Conservation (phyloP, 192 early-diverging fungal genomes). For the Entophlyctis helioformis region DNA sequence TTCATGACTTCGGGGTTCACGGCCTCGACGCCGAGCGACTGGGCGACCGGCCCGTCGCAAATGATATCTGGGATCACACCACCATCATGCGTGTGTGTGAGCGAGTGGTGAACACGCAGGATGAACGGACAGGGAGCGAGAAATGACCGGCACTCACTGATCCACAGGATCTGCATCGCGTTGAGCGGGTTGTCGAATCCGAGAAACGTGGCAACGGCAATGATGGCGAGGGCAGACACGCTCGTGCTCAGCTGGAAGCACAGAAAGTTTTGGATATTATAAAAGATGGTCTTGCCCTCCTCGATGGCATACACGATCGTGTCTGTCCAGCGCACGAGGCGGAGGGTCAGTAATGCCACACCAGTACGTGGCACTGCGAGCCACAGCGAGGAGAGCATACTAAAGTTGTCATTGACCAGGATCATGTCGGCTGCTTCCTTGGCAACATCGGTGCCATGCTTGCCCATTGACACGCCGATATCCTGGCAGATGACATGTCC, state of each 20-base stretch:
- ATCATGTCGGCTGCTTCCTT: constrained; percentile 97
- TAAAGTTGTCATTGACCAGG: constrained; percentile 88
- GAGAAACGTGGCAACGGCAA: constrained; percentile 75
- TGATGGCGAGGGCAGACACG: constrained; percentile 78
- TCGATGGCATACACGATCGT: constrained; percentile 90
- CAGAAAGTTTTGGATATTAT: constrained; percentile 95
- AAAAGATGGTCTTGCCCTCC: constrained; percentile 96
- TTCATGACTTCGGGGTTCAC: constrained; percentile 87
- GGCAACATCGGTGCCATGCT: constrained; percentile 86
- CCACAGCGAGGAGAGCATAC: constrained; percentile 8
- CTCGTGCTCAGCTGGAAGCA: constrained; percentile 93
- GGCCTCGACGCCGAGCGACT: constrained; percentile 90
- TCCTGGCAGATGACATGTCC: constrained; percentile 27
- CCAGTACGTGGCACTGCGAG: neutral
- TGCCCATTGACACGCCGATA: constrained; percentile 96
- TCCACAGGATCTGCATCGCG: constrained; percentile 98
- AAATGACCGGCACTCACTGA: constrained; percentile 54
- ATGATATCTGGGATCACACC: constrained; percentile 63
- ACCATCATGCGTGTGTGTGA: neutral
- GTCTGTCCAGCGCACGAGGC: constrained; percentile 12
- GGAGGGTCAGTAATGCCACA: neutral
- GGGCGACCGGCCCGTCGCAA: constrained; percentile 96
- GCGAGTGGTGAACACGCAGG: neutral
- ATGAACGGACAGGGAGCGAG: neutral
- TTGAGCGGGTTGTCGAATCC: constrained; percentile 86